Conservation (phyloP, 305 asterid genomes). For the Fraxinus angustifolia region DNA sequence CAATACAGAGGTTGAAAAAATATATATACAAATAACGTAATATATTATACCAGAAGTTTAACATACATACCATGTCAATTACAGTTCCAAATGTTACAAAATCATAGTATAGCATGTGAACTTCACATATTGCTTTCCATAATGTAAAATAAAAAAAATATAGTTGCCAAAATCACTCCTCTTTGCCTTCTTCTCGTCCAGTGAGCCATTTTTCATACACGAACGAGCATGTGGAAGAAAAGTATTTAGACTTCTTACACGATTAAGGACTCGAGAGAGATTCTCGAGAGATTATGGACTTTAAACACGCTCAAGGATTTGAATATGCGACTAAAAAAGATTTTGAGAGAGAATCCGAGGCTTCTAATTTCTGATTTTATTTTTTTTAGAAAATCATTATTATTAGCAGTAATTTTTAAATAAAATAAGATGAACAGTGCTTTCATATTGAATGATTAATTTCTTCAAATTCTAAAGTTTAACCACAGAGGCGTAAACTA, state of each 20-base stretch:
- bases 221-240: no score
- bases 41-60: not conserved
- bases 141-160: not conserved
- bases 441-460: not conserved
- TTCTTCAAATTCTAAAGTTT: not conserved
- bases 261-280: no score
- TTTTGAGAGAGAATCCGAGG: no score
- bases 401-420: not conserved
- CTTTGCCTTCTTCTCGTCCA: not conserved
- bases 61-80: no score
- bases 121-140: not conserved
- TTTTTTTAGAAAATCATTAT: no score
- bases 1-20: no score
- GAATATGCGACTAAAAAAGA: no score
- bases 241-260: not conserved
- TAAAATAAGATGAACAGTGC: no score
- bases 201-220: not conserved
- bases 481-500: not conserved
- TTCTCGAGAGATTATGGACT: no score
- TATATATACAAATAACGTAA: no score
- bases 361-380: not conserved
- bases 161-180: not conserved
- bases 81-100: not conserved
- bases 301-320: no score
- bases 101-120: not conserved